A percentile compares a stretch with the other conserved stretches of the same genome.
phyloP scores from a whole-genome alignment of 805 yeast genomes.

The Wickerhamiella dianesei region DNA sequence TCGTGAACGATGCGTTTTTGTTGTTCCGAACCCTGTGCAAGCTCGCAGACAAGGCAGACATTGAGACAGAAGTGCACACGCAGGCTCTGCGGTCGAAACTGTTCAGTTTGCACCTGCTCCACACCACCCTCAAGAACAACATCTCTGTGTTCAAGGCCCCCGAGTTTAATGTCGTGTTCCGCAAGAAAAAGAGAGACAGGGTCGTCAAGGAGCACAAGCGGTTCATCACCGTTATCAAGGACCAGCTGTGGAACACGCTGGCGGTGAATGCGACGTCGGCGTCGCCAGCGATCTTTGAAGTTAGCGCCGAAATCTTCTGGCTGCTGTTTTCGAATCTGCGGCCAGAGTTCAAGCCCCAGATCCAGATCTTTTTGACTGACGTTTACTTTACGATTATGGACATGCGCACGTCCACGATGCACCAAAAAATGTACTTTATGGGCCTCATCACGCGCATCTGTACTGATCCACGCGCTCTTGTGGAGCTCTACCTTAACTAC shows the following conservation, averaged over 20 bases:
- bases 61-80: constrained; percentile 56
- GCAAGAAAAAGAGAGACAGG: constrained; percentile 19
- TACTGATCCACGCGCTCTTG: constrained; percentile 76
- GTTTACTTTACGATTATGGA: constrained; percentile 91
- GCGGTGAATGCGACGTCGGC: constrained; percentile 90
- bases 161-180: constrained; percentile 20
- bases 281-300: constrained; percentile 80
- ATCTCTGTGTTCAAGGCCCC: constrained; percentile 57
- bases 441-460: constrained; percentile 70
- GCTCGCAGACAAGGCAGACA: constrained; percentile 72
- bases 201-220: constrained; percentile 28
- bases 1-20: constrained; percentile 80
- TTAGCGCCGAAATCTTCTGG: constrained; percentile 90
- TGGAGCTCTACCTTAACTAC: constrained; percentile 86
- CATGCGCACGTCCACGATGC: constrained; percentile 78
- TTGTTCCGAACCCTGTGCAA: constrained; percentile 92
- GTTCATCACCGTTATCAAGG: constrained; percentile 68
- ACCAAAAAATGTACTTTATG: constrained; percentile 80
- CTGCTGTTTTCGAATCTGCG: constrained; percentile 69
- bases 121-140: constrained; percentile 72
- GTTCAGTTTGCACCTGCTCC: constrained; percentile 74
- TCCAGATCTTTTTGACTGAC: constrained; percentile 85
- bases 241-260: constrained; percentile 66
- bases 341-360: constrained; percentile 78
- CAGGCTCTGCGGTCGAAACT: constrained; percentile 87